These are phyloP conservation scores for Mycena chlorophos DNA, from an alignment of 768 basidiomycete species.

Conservation along the genomic window DNA sequence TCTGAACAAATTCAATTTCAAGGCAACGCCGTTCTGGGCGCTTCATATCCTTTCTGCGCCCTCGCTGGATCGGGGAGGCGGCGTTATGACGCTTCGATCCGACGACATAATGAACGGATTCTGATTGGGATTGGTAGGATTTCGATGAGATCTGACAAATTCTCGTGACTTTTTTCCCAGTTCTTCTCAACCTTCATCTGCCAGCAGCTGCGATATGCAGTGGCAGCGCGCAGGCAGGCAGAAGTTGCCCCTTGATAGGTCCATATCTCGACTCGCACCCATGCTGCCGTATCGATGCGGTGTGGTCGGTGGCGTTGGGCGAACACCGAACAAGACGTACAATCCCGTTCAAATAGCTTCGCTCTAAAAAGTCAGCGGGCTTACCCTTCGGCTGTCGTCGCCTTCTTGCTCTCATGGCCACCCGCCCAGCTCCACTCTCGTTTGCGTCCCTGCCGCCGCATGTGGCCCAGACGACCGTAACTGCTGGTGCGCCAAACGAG, in stretches of 20 bases:
- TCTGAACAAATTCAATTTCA: neutral
- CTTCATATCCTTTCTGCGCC: too few relatives aligned
- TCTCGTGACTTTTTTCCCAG: neutral
- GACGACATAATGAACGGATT: neutral
- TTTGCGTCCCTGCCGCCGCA: slow-evolving; percentile 8
- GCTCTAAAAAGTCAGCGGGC: neutral
- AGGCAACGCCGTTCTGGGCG: too few relatives aligned
- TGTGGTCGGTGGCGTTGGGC: neutral
- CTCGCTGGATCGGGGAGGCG: neutral
- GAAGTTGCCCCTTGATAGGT: slow-evolving; percentile 3
- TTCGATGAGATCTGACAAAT: neutral
- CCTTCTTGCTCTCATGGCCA: neutral
- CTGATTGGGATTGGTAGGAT: neutral
- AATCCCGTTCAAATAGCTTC: neutral
- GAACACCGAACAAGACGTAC: neutral
- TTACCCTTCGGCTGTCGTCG: neutral
- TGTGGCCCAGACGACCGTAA: too few relatives aligned
- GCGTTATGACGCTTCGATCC: neutral
- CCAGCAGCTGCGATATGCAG: neutral
- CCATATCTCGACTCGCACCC: too few relatives aligned
- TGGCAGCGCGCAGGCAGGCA: slow-evolving; percentile 1
- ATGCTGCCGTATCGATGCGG: neutral
- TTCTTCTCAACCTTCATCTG: too few relatives aligned
- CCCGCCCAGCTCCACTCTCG: slow-evolving; percentile 15
- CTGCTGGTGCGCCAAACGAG: slow-evolving; percentile 26